Evolutionary conservation across 495 filamentous ascomycete species (phyloP).

Genomic region (Xylaria flabelliformis): DNA sequence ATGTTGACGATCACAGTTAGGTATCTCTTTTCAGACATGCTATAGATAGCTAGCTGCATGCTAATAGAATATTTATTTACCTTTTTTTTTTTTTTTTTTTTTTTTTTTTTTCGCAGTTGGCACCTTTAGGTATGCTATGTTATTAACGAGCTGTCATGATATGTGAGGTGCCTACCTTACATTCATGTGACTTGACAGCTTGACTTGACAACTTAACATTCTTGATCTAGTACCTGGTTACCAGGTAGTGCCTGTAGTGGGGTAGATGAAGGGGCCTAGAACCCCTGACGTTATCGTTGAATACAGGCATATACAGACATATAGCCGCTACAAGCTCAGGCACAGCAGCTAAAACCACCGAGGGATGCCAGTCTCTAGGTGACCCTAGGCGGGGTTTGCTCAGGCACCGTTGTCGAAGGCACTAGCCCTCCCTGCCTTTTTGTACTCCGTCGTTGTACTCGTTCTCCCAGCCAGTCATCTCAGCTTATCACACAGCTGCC

Average conservation of each 20-base stretch:
- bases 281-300: neutral
- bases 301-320: neutral
- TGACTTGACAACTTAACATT: too few relatives aligned
- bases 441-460: conserved; percentile 4
- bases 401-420: conserved; percentile 31
- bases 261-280: neutral
- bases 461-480: conserved; percentile 13
- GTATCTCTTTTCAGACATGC: neutral
- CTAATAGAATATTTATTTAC: neutral
- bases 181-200: neutral
- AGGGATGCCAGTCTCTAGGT: conserved; percentile 9
- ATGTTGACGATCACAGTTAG: neutral
- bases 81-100: too few relatives aligned
- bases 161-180: neutral
- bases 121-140: neutral
- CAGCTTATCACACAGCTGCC: conserved; percentile 2
- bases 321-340: neutral
- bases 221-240: neutral
- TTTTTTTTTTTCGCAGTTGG: neutral
- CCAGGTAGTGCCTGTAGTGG: neutral
- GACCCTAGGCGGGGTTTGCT: conserved; percentile 4
- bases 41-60: neutral
- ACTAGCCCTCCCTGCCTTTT: conserved; percentile 23
- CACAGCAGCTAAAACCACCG: neutral
- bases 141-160: neutral